Conservation (phyloP, 129 eudicot species). For the Sambucus nigra region DNA sequence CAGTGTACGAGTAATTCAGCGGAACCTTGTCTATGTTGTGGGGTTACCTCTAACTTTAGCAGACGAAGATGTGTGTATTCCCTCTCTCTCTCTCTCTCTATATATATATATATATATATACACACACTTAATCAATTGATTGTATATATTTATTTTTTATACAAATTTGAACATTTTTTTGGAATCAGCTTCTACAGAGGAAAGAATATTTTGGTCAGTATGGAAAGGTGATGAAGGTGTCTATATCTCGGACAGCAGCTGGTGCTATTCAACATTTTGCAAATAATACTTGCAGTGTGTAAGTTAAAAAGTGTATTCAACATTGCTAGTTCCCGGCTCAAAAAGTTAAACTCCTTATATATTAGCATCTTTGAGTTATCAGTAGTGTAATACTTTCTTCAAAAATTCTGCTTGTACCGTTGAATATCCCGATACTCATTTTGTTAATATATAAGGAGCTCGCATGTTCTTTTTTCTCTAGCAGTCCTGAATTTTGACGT, state of each 20-base stretch:
- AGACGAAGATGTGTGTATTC: slow-evolving; percentile 68
- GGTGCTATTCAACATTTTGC: slow-evolving; percentile 87
- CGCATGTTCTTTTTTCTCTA: neutral
- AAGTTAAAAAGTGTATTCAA: slow-evolving; percentile 20
- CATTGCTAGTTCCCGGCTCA: neutral
- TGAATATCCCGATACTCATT: too few relatives aligned
- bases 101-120: neutral
- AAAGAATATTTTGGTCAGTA: slow-evolving; percentile 92
- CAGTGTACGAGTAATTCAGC: slow-evolving; percentile 90
- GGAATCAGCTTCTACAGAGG: slow-evolving; percentile 71
- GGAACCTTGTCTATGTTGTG: slow-evolving; percentile 91
- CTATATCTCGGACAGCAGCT: slow-evolving; percentile 90
- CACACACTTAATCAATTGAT: neutral
- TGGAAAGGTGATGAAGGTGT: slow-evolving; percentile 94
- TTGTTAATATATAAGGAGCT: too few relatives aligned
- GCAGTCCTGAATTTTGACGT: neutral
- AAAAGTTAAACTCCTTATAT: too few relatives aligned
- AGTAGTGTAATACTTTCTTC: too few relatives aligned
- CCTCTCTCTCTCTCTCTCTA: neutral
- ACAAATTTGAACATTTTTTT: too few relatives aligned
- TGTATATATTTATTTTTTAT: neutral
- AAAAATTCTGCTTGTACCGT: too few relatives aligned
- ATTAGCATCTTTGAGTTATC: neutral
- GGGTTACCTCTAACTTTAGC: slow-evolving; percentile 90
- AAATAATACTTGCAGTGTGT: slow-evolving; percentile 98